These are phyloP conservation scores for Ustilaginoidea virens DNA, from an alignment of 2,329 filamentous ascomycete genomes.

Conservation along the genomic window DNA sequence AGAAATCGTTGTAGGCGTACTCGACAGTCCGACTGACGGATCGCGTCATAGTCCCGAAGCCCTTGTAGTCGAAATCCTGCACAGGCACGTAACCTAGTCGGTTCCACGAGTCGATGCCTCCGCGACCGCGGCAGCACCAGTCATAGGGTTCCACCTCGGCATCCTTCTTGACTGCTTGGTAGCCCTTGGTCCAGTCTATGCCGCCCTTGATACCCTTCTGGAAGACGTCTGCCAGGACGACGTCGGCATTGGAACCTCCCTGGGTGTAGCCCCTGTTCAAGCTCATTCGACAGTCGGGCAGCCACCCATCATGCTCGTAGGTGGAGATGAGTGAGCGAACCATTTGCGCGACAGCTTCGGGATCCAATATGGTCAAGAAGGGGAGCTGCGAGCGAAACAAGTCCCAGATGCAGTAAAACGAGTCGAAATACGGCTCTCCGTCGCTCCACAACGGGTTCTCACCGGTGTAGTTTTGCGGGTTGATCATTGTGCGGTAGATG, in stretches of 20 bases:
- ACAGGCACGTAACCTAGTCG: slow-evolving; percentile 53
- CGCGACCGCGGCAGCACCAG: slow-evolving; percentile 56
- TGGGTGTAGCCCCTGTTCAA: slow-evolving; percentile 60
- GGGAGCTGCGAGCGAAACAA: slow-evolving; percentile 54
- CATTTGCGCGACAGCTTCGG: slow-evolving; percentile 47
- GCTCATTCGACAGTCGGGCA: slow-evolving; percentile 66
- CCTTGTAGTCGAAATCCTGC: slow-evolving; percentile 49
- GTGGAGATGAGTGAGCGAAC: slow-evolving; percentile 57
- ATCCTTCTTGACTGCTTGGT: slow-evolving; percentile 56
- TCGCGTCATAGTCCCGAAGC: slow-evolving; percentile 54
- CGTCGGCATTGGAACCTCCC: slow-evolving; percentile 60
- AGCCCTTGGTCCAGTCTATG: slow-evolving; percentile 52
- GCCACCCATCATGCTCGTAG: slow-evolving; percentile 52
- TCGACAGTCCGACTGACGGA: slow-evolving; percentile 60
- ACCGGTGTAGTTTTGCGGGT: slow-evolving; percentile 58
- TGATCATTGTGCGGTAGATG: slow-evolving; percentile 57
- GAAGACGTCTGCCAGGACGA: slow-evolving; percentile 51
- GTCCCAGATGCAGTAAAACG: slow-evolving; percentile 66
- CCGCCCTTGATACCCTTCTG: slow-evolving; percentile 46
- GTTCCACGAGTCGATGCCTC: slow-evolving; percentile 60
- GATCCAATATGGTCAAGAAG: slow-evolving; percentile 53
- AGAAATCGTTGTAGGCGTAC: slow-evolving; percentile 66
- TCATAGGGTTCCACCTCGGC: slow-evolving; percentile 55
- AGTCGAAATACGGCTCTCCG: slow-evolving; percentile 57
- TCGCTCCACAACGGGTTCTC: slow-evolving; percentile 56